These are phyloP conservation scores for Sicyos baderoa DNA, from an alignment of 306 rosid genomes.

Conservation along the genomic window DNA sequence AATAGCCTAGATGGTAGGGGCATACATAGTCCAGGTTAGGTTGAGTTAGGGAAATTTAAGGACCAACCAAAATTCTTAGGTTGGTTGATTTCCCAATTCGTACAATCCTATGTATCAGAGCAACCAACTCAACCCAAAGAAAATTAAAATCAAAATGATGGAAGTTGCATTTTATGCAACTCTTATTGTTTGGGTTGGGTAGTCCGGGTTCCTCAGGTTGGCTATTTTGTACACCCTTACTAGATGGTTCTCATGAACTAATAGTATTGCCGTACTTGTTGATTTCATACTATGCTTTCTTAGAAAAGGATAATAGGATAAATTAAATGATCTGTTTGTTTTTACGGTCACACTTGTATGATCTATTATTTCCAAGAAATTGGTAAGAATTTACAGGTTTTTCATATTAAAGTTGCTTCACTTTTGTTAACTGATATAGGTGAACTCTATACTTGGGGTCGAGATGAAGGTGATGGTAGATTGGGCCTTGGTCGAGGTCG, in stretches of 20 bases:
- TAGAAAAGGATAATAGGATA: not conserved
- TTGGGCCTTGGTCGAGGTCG: slow-evolving; percentile 89
- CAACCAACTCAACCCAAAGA: too few species aligned
- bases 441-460: slow-evolving; percentile 85
- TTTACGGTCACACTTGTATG: not conserved
- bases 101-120: too few species aligned
- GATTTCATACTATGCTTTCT: not conserved
- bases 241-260: not conserved
- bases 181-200: too few species aligned
- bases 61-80: too few species aligned
- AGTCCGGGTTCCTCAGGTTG: too few species aligned
- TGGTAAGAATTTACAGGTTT: not conserved
- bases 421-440: slow-evolving; percentile 38
- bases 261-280: not conserved
- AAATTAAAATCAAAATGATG: too few species aligned
- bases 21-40: too few species aligned
- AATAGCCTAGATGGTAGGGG: not conserved
- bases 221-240: too few species aligned
- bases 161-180: too few species aligned
- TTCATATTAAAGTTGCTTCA: too few species aligned
- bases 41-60: too few species aligned
- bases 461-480: slow-evolving; percentile 95
- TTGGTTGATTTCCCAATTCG: too few species aligned
- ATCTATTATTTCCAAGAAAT: not conserved
- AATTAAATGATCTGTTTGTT: not conserved